phyloP scores from a whole-genome alignment of 106 monocot genomes.

The Allium sativum region DNA sequence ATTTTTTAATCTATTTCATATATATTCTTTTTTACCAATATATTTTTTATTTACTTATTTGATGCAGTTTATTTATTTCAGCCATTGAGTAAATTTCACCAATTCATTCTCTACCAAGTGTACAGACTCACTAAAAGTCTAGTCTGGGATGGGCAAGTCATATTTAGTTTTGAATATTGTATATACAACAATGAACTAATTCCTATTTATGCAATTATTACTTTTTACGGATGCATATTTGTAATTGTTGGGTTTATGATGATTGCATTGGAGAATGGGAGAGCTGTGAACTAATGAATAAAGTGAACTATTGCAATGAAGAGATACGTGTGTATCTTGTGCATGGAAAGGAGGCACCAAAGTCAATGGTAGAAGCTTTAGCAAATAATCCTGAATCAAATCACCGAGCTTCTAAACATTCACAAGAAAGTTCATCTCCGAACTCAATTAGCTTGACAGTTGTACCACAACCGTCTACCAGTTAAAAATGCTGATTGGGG shows the following conservation, averaged over 20 bases:
- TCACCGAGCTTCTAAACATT: conserved; percentile 76
- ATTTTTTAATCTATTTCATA: too few relatives aligned
- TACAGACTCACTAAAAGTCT: too few relatives aligned
- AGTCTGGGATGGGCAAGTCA: too few relatives aligned
- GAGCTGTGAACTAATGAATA: conserved; percentile 63
- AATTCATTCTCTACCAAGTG: too few relatives aligned
- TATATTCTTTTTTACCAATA: too few relatives aligned
- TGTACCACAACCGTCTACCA: conserved; percentile 78
- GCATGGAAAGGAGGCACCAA: conserved; percentile 84
- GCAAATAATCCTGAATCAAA: conserved; percentile 34
- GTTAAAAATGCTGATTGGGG: conserved; percentile 99
- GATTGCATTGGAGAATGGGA: conserved; percentile 95
- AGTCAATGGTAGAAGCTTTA: conserved; percentile 69
- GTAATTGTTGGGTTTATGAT: conserved; percentile 51
- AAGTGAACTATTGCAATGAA: conserved; percentile 76
- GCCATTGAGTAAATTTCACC: too few relatives aligned
- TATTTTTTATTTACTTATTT: too few relatives aligned
- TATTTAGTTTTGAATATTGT: too few relatives aligned
- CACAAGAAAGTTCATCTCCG: conserved; percentile 52
- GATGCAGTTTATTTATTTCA: too few relatives aligned
- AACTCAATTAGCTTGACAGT: conserved; percentile 71
- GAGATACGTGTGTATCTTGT: conserved; percentile 77
- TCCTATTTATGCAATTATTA: too few relatives aligned
- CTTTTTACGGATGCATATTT: too few relatives aligned
- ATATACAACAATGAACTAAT: too few relatives aligned